Base-by-base conservation (phyloP, 371 early-diverging fungal species). In the Basidiobolus meristosporus region DNA sequence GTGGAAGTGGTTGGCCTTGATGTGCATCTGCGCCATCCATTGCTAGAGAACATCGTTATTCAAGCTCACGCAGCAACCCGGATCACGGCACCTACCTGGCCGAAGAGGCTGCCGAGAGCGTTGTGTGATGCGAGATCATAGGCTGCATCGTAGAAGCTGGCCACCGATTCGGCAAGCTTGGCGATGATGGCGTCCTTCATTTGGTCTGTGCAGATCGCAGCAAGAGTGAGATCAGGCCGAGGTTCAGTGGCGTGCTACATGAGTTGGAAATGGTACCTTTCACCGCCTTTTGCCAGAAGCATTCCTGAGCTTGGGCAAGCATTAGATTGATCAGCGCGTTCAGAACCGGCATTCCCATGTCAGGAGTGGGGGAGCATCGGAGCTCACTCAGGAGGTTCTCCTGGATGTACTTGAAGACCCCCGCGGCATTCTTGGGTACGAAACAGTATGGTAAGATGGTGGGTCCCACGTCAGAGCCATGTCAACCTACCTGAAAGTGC, bases 281-380 rank as follows among this genome's bases (percentile, higher is more conserved):
- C 1, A 79, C 71, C 12, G 84, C 78, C 38, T 83, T 76, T 40
- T 68, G 70, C 82, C 81, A 86, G 35, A 74, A 71, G 45, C 79
- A 83, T 53, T 90, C 88, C 47, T 90, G 88, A 18, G 89, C 89
- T 52, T 88, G 89, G 6, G 86, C 83, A 6, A 89, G 65, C 82
- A 84, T 86, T 14, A 82, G 54, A 31, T 70, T 65, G 2, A 61
- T 63, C 10, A 82, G 56, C 1, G 75, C 59, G 1, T 63, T 56
- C 11, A 89, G 55, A n/a, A 73, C 63, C 1, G 62, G 42, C 0
- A 66, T 41, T 0, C 63, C 61, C 49, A 82, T 65, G 41, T 83
- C 83, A 10, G 50, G 11, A 37, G 64, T 47, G 28, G 78, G 62
- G 12, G 56, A 49, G 37, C 59, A 66, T 42, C 68, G 54, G 48